Evolutionary conservation across 129 eudicot species (phyloP).

Genomic region (Escallonia herrerae): DNA sequence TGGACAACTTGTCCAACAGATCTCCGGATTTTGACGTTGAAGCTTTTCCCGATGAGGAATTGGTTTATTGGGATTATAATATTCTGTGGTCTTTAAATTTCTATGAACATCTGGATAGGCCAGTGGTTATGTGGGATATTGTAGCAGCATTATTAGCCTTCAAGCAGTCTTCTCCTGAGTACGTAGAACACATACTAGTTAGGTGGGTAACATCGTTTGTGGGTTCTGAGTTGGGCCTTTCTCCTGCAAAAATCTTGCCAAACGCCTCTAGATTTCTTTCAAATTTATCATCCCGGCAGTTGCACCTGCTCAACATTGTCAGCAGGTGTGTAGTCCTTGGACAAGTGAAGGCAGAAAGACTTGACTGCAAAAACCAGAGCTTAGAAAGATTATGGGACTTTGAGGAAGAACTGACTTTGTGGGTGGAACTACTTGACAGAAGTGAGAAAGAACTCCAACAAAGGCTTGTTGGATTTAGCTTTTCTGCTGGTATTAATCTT

Average conservation of each 20-base stretch:
- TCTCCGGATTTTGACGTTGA: conserved; percentile 24
- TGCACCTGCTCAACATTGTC: conserved; percentile 68
- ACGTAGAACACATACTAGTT: conserved; percentile 39
- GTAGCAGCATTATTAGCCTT: conserved; percentile 62
- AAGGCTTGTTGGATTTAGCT: conserved; percentile 55
- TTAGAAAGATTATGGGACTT: conserved; percentile 14
- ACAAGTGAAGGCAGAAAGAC: conserved; percentile 21
- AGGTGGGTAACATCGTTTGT: conserved; percentile 47
- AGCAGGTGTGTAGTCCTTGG: conserved; percentile 49
- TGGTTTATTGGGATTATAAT: conserved; percentile 54
- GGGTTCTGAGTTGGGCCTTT: conserved; percentile 26
- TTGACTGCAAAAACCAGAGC: conserved; percentile 18
- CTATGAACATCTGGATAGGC: conserved; percentile 30
- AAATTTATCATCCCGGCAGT: conserved; percentile 49
- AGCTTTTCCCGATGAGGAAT: conserved; percentile 42
- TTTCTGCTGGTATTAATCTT: conserved; percentile 27
- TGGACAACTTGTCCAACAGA: conserved; percentile 10
- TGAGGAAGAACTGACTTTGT: conserved; percentile 23
- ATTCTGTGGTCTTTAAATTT: conserved; percentile 60
- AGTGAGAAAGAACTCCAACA: conserved; percentile 66
- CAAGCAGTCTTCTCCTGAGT: conserved; percentile 41
- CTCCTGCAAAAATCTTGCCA: conserved; percentile 21
- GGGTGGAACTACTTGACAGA: conserved; percentile 46
- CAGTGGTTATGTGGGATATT: conserved; percentile 72
- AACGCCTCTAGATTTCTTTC: conserved; percentile 28